phyloP scores from a whole-genome alignment of 108 stramenopile species.

The Conticribra guillardii region DNA sequence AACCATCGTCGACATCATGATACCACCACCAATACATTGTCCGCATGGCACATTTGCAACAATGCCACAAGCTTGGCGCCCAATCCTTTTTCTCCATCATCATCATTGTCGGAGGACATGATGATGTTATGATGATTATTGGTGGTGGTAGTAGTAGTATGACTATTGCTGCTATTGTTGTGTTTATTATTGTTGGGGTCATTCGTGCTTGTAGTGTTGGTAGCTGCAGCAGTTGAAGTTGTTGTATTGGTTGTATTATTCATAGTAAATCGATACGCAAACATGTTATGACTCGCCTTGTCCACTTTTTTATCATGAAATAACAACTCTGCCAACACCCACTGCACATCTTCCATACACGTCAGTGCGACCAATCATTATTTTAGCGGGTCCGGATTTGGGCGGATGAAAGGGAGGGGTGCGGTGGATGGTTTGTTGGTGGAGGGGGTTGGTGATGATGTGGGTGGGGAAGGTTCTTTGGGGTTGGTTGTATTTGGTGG shows the following conservation, averaged over 20 bases:
- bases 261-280: conserved; percentile 75
- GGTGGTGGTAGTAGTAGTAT: conserved; percentile 7
- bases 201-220: too few species aligned
- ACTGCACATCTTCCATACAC: conserved; percentile 66
- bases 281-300: conserved; percentile 86
- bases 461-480: conserved; percentile 46
- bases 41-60: conserved; percentile 71
- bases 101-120: conserved; percentile 86
- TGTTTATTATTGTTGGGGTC: too few species aligned
- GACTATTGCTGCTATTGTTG: too few species aligned
- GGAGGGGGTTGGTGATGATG: conserved; percentile 44
- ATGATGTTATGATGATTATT: not conserved
- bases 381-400: conserved; percentile 59
- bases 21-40: conserved; percentile 90
- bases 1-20: conserved; percentile 90
- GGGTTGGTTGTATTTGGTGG: conserved; percentile 47
- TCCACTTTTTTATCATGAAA: conserved; percentile 69
- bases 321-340: conserved; percentile 59
- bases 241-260: too few species aligned
- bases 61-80: conserved; percentile 80
- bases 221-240: too few species aligned
- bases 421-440: conserved; percentile 43
- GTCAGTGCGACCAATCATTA: conserved; percentile 62
- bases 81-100: conserved; percentile 92
- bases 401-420: conserved; percentile 73